Evolutionary conservation across 2,329 filamentous ascomycete species (phyloP).

Genomic region (Fusarium continuum): DNA sequence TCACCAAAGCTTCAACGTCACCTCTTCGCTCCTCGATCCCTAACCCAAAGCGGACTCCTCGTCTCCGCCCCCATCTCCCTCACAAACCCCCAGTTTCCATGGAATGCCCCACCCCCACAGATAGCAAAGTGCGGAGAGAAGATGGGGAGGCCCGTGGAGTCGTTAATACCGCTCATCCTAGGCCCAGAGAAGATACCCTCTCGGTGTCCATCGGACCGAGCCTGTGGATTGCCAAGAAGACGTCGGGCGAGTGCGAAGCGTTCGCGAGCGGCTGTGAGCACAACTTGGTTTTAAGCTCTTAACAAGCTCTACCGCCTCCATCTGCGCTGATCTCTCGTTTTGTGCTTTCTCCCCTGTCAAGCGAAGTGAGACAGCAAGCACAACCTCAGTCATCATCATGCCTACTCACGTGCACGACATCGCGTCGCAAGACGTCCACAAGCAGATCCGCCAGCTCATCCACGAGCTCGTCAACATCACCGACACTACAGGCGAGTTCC

Average conservation of each 20-base stretch:
- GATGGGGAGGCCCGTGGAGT: no score
- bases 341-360: no score
- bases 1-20: neutral
- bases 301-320: constrained; percentile 2
- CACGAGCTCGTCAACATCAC: constrained; percentile 80
- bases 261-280: constrained; percentile 18
- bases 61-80: constrained; percentile 30
- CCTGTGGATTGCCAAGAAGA: constrained; percentile 12
- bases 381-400: constrained; percentile 35
- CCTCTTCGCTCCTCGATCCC: neutral
- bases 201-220: constrained; percentile 38
- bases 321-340: no score
- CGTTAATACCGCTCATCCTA: neutral
- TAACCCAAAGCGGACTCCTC: neutral
- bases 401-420: constrained; percentile 54
- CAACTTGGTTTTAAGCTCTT: constrained; percentile 4
- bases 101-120: constrained; percentile 39
- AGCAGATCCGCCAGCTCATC: constrained; percentile 72
- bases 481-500: constrained; percentile 77
- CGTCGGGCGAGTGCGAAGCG: neutral
- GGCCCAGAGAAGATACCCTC: neutral
- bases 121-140: constrained; percentile 32
- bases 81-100: constrained; percentile 4
- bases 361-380: neutral
- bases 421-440: constrained; percentile 58